A percentile compares a stretch with the other conserved stretches of the same genome.
phyloP scores from a whole-genome alignment of 2,329 filamentous ascomycete species.

The Hawksworthiomyces lignivorus region DNA sequence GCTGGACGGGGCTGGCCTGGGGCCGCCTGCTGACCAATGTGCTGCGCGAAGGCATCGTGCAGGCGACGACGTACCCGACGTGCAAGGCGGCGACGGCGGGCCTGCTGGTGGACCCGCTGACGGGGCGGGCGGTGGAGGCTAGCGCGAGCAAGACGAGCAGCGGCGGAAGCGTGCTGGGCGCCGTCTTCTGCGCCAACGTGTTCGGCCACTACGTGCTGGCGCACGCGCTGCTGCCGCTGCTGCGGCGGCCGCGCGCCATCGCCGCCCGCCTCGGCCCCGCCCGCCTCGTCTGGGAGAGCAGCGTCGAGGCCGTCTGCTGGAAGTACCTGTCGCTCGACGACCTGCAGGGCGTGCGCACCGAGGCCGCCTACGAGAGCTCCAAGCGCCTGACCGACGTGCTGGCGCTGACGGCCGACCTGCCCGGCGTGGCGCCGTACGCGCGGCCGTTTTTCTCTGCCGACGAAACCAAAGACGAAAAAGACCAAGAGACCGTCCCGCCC shows the following conservation, averaged over 20 bases:
- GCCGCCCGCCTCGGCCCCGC: constrained; percentile 31
- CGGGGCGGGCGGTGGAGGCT: constrained; percentile 22
- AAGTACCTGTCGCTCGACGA: constrained; percentile 57
- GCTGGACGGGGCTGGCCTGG: constrained; percentile 76
- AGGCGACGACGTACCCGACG: constrained; percentile 66
- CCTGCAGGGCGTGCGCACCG: constrained; percentile 61
- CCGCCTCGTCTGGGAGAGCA: constrained; percentile 81
- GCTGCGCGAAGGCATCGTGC: constrained; percentile 52
- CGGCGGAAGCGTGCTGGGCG: constrained; percentile 61
- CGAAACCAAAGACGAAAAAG: constrained; percentile 17
- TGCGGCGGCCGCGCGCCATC: constrained; percentile 42
- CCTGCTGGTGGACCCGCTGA: constrained; percentile 34
- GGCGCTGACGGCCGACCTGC: constrained; percentile 62
- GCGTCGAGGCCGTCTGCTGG: constrained; percentile 55
- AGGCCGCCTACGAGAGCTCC: constrained; percentile 70
- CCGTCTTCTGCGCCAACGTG: constrained; percentile 84
- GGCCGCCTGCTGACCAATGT: constrained; percentile 43
- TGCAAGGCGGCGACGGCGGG: constrained; percentile 61
- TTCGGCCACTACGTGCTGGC: constrained; percentile 92
- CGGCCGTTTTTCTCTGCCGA: constrained; percentile 38
- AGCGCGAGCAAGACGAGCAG: constrained; percentile 14
- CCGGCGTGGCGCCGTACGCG: constrained; percentile 52
- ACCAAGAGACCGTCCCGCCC: constrained; percentile 37
- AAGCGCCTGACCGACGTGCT: constrained; percentile 85
- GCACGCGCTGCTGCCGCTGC: constrained; percentile 69